Evolutionary conservation across 805 yeast species (phyloP), one percentile per base, ranked within the genome.

Genomic region (Kregervanrija fluxuum): DNA sequence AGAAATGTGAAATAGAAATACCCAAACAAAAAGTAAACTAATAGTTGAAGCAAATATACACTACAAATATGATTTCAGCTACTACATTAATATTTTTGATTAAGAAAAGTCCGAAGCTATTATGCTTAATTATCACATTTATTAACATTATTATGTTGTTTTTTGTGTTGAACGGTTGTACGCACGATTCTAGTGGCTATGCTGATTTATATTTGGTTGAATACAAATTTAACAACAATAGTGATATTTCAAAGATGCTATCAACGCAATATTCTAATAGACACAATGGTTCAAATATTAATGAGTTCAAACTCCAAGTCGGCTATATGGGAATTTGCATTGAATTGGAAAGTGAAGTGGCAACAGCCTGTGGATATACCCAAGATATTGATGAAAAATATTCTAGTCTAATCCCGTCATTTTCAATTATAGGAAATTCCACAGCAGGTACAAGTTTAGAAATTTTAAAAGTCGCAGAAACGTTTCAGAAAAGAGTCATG

Each of bases 321-420:
- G 52, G 52, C 12, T 49, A 44, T 22, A 41, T 41, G 42, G 52
- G 52, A 8, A 35, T 49, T 17, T 49, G 52, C 36, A 22, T 49
- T 11, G 43, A 38, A 16, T 13, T 30, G 30, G 13, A 34, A 9
- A 40, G 39, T 2, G n/a, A 32, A 6, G 17, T 35, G 30, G 48
- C 37, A 17, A 14, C 38, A 32, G 37, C 33, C 9, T 49, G 52
- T 43, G 52, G 49, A 11, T 49, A 49, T 35, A 47, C 46, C 5
- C 9, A 35, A 4, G 49, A 49, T 17, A 49, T 49, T 32, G 42
- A 44, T 30, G 33, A 16, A 16, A 17, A 32, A 2, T 49, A 49
- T 33, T 13, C 30, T 11, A 11, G 30, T 11, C 31, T 43, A 16
- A 50, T 49, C 13, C 52, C 52, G 4, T 47, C 48, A 4, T 49